Percentiles rank a stretch among this genome's conserved stretches.
phyloP scores from a whole-genome alignment of 805 yeast species.

The Kluyveromyces aestuarii region DNA sequence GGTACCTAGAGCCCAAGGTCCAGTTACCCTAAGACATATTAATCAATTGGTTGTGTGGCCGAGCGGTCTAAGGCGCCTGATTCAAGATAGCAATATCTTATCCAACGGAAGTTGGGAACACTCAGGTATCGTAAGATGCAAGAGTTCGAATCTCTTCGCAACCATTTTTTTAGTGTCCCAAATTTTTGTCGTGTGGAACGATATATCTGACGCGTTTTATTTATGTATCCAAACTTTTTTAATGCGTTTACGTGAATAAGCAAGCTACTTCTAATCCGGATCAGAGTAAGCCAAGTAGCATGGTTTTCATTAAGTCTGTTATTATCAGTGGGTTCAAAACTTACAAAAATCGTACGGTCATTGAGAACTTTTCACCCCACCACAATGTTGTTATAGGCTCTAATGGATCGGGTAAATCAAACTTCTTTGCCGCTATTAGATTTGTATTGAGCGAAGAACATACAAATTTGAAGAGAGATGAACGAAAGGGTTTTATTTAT shows the following conservation, averaged over 20 bases:
- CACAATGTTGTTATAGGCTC: conserved; percentile 86
- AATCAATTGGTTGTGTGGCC: conserved; percentile 23
- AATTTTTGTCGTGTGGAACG: no score
- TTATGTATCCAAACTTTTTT: neutral
- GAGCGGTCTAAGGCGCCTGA: conserved; percentile 31
- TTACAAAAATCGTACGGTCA: conserved; percentile 71
- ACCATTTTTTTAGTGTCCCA: conserved; percentile 15
- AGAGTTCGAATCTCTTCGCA: conserved; percentile 29
- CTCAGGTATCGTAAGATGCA: conserved; percentile 30
- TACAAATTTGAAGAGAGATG: conserved; percentile 74
- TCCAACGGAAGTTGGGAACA: conserved; percentile 12
- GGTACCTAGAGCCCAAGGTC: no score
- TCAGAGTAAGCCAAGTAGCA: neutral
- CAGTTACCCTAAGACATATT: no score
- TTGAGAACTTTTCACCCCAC: conserved; percentile 69
- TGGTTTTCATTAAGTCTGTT: conserved; percentile 40
- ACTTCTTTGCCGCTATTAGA: conserved; percentile 89
- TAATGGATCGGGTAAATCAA: conserved; percentile 95
- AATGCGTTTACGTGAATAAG: neutral
- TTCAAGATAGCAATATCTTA: conserved; percentile 21
- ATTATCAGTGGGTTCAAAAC: conserved; percentile 90
- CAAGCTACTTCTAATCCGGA: neutral
- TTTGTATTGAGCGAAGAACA: conserved; percentile 88
- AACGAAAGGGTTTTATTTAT: conserved; percentile 77
- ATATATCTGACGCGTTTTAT: no score